Percentiles rank a stretch among this genome's conserved stretches.
phyloP scores from a whole-genome alignment of 2,329 filamentous ascomycete species.

The Colletotrichum theobromicola region DNA sequence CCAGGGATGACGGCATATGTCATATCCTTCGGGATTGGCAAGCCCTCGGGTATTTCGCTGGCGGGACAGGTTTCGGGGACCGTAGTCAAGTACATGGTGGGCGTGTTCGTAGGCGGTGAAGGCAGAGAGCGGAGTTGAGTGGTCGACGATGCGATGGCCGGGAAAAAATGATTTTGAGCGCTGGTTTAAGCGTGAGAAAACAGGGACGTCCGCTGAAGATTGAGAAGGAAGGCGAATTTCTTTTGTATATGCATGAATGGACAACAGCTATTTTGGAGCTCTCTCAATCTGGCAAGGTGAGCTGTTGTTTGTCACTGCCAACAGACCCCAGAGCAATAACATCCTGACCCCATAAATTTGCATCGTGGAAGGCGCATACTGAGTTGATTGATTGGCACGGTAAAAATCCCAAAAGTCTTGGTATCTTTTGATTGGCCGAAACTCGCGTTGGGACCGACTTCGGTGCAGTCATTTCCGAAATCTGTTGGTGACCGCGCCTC shows the following conservation, averaged over 20 bases:
- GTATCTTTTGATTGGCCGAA: neutral
- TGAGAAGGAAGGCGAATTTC: neutral
- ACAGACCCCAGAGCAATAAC: neutral
- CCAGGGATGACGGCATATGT: neutral
- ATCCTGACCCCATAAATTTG: neutral
- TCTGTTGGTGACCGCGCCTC: neutral
- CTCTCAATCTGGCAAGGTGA: neutral
- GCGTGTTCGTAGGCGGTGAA: neutral
- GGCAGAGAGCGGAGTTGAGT: neutral
- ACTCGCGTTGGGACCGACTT: neutral
- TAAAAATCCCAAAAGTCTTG: neutral
- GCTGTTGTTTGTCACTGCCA: neutral
- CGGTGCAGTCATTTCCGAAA: neutral
- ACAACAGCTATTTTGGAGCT: neutral
- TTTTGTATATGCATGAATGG: neutral
- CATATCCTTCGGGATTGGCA: neutral
- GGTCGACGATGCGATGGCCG: neutral
- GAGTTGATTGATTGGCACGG: neutral
- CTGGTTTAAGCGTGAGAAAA: fast-evolving
- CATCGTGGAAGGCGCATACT: neutral
- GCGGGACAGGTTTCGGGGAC: neutral
- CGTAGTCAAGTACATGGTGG: neutral
- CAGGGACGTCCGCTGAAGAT: fast-evolving
- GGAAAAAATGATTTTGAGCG: neutral
- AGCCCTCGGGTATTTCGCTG: neutral